These are phyloP conservation scores for Jackrogersella multiformis DNA, from an alignment of 495 filamentous ascomycete genomes.

Conservation along the genomic window DNA sequence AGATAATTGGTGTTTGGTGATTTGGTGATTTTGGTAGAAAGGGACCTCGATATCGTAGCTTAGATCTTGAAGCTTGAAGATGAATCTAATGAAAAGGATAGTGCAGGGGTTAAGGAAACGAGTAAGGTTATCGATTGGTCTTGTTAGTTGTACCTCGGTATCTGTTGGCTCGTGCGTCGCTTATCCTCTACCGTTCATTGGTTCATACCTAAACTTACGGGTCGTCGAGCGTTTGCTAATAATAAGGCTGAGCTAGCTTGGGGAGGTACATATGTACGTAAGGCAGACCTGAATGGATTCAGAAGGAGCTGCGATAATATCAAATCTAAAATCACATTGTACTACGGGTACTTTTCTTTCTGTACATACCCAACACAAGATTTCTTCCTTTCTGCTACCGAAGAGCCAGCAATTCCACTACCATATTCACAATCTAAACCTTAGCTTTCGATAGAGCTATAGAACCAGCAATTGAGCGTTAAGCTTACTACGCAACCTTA, in stretches of 20 bases:
- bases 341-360: slow-evolving; percentile 1
- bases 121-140: slow-evolving; percentile 1
- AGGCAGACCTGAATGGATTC: slow-evolving; percentile 26
- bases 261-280: slow-evolving; percentile 19
- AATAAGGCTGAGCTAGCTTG: slow-evolving; percentile 37
- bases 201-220: no score
- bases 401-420: not conserved
- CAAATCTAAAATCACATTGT: slow-evolving; percentile 16
- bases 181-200: slow-evolving; percentile 15
- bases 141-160: not conserved
- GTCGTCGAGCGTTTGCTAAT: slow-evolving; percentile 30
- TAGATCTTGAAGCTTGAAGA: not conserved
- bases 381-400: not conserved
- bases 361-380: slow-evolving; percentile 3
- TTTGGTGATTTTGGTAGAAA: not conserved
- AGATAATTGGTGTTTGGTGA: not conserved
- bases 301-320: slow-evolving; percentile 29
- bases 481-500: slow-evolving; percentile 28
- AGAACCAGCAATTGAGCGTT: slow-evolving; percentile 10
- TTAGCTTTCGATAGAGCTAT: slow-evolving; percentile 19
- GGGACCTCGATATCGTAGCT: not conserved
- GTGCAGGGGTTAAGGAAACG: slow-evolving; percentile 17
- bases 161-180: slow-evolving; percentile 23
- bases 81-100: not conserved
- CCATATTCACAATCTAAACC: not conserved